Conservation (phyloP, 1,139 yeast genomes). For the Magnusiomyces starmeri region DNA sequence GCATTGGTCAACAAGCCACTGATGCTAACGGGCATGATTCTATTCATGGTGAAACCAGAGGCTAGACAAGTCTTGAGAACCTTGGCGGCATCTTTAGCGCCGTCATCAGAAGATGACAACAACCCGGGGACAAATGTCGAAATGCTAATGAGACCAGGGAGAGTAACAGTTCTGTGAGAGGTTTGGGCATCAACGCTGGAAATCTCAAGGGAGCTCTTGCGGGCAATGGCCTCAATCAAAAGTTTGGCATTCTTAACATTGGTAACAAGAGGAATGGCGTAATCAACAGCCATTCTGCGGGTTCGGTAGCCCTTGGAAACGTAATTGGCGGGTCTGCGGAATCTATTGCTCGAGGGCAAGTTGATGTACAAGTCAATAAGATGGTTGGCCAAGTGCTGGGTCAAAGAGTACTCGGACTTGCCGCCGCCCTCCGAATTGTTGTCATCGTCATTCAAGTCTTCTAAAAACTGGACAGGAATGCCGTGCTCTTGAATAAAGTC, state of each 20-base stretch:
- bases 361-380: slow-evolving; percentile 93
- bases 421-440: slow-evolving; percentile 66
- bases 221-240: slow-evolving; percentile 84
- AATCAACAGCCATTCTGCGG: slow-evolving; percentile 99
- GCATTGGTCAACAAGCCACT: slow-evolving; percentile 60
- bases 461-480: slow-evolving; percentile 90
- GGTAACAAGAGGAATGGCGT: slow-evolving; percentile 93
- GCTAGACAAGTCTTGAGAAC: slow-evolving; percentile 67
- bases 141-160: slow-evolving; percentile 84
- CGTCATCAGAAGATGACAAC: slow-evolving; percentile 36
- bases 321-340: slow-evolving; percentile 97
- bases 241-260: slow-evolving; percentile 97
- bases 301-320: slow-evolving; percentile 97
- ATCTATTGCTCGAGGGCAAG: slow-evolving; percentile 92
- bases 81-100: slow-evolving; percentile 49
- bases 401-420: slow-evolving; percentile 88
- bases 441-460: slow-evolving; percentile 53
- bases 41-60: slow-evolving; percentile 84
- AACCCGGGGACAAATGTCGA: slow-evolving; percentile 72
- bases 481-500: slow-evolving; percentile 95
- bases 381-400: slow-evolving; percentile 94
- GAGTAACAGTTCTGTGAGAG: slow-evolving; percentile 69
- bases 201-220: slow-evolving; percentile 60
- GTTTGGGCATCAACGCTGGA: slow-evolving; percentile 82
- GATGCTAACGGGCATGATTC: slow-evolving; percentile 67